Base-by-base conservation (phyloP, 2,329 filamentous ascomycete genomes). In the Pseudohalonectria lignicola region DNA sequence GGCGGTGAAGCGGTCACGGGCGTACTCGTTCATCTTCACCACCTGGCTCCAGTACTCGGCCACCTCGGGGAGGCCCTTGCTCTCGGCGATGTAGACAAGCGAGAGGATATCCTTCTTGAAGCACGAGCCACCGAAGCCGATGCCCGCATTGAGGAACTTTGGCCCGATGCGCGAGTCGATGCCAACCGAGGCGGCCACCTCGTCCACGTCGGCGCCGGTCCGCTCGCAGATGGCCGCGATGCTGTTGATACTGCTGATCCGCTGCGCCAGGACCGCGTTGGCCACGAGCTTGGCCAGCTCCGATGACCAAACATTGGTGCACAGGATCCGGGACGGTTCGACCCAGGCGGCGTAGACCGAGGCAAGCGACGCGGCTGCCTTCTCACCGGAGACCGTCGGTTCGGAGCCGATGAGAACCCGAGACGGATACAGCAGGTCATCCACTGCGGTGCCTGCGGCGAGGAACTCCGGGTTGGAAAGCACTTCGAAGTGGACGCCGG, bases 401-500 rank as follows among this genome's bases (percentile, higher is more conserved):
- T 71, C 65, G 3, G 74, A 85, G 12, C 84, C 84, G 52, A 90
- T 86, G 31, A 90, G 65, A 12, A 90, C 74, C 19, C 84, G 74
- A 51, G 86, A 80, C 7, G 84, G 83, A 43, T 69, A 60, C 36
- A 85, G 67, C 8, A 90, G 66, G 52, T 88, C 79, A 33, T 71
- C 64, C 44, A 88, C 72, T 4, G 84, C 83, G 4, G 81, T 86
- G 37, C 84, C 84, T 46, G 84, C 83, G 19, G 84, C 79, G 31
- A 90, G 64, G 53, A 88, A 90, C 55, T 90, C 84, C 5, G 84
- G 84, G 58, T 88, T 88, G 33, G 82, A 86, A 19, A 88, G 69
- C 39, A 88, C 76, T 53, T 87, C 80, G 52, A 87, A 87, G 43
- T 71, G 68, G 11, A 77, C 66, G 15, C 70, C 71, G 1, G 79